phyloP scores from a whole-genome alignment of 2,329 filamentous ascomycete genomes.

The Ceratocystiopsis brevicomis region DNA sequence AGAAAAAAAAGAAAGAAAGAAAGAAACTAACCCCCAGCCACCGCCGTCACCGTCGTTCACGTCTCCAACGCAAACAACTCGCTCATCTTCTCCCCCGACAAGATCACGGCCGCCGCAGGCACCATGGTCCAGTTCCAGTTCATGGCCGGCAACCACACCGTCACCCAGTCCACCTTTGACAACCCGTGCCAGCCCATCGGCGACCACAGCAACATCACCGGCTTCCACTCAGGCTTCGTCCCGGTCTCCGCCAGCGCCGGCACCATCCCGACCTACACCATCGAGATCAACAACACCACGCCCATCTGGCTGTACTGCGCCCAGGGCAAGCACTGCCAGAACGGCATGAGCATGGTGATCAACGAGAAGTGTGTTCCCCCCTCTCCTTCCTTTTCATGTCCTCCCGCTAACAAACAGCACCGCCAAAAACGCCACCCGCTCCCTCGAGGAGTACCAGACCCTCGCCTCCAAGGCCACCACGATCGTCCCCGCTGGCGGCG shows the following conservation, averaged over 20 bases:
- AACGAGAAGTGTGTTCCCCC: slow-evolving; percentile 44
- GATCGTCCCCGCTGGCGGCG: slow-evolving; percentile 14
- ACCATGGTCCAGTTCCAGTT: slow-evolving; percentile 51
- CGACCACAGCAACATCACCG: slow-evolving; percentile 31
- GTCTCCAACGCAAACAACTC: slow-evolving; percentile 28
- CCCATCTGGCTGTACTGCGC: slow-evolving; percentile 69
- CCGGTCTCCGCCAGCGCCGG: slow-evolving; percentile 36
- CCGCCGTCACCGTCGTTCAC: slow-evolving; percentile 39
- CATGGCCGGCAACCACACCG: slow-evolving; percentile 53
- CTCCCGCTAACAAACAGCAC: slow-evolving; percentile 17
- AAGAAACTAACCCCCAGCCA: slow-evolving; percentile 7
- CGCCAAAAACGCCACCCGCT: slow-evolving; percentile 30
- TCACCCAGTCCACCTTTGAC: slow-evolving; percentile 54
- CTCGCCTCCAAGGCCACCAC: slow-evolving; percentile 22
- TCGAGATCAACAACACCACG: slow-evolving; percentile 47
- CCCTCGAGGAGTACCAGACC: slow-evolving; percentile 29
- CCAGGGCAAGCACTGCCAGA: slow-evolving; percentile 54
- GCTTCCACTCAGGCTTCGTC: slow-evolving; percentile 51
- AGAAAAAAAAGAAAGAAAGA: neutral
- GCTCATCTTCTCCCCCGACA: slow-evolving; percentile 46
- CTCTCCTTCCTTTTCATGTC: neutral
- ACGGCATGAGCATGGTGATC: slow-evolving; percentile 57
- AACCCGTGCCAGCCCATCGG: slow-evolving; percentile 11
- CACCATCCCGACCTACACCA: slow-evolving; percentile 47
- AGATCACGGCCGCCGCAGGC: slow-evolving; percentile 42